Evolutionary conservation across 495 filamentous ascomycete genomes (phyloP), one percentile per base, ranked within the genome.

Genomic region (Aspergillus bertholletiae): DNA sequence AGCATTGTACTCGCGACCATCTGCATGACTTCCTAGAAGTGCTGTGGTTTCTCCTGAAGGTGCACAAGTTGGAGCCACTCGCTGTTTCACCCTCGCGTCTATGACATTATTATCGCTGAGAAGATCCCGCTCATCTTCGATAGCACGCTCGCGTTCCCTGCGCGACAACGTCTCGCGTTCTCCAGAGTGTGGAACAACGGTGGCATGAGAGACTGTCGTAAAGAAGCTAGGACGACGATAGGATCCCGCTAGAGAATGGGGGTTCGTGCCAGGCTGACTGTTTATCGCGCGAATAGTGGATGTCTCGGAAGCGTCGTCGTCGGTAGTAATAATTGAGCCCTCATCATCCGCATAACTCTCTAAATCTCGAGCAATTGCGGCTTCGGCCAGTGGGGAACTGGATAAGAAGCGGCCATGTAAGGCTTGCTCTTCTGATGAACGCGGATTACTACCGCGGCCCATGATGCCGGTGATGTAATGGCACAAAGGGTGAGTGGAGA

Each of bases 31-130:
- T 1, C 56, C 69, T 18, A 88, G 67, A 15, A 88, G 62, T 23
- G 79, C 69, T 2, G 77, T 80, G 3, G 71, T 77, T 66, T 86
- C 84, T n/a, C 18, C 41, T 13, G 49, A 40, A n/a, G 51, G 21
- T 0, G 52, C 48, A 17, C 34, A 30, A 3, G 26, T 23, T 21
- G 48, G 35, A 30, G 28, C 37, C n/a, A 55, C 54, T 17, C 39
- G 54, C 7, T 41, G 20, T 37, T 55, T 60, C 17, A 7, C 8
- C 13, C 28, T 54, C 8, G 66, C 12, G 7, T 61, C 59, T 13
- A 91, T 79, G 52, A 94, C 66, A 61, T 87, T 75, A 62, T 93
- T 94, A 61, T 96, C 90, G 47, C 86, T 76, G 24, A 96, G 67
- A 39, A 96, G 70, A 53, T 85, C 83, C 49, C 87, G 76, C 68